phyloP scores from a whole-genome alignment of 2,329 filamentous ascomycete genomes.

The Aspergillus novofumigatus region DNA sequence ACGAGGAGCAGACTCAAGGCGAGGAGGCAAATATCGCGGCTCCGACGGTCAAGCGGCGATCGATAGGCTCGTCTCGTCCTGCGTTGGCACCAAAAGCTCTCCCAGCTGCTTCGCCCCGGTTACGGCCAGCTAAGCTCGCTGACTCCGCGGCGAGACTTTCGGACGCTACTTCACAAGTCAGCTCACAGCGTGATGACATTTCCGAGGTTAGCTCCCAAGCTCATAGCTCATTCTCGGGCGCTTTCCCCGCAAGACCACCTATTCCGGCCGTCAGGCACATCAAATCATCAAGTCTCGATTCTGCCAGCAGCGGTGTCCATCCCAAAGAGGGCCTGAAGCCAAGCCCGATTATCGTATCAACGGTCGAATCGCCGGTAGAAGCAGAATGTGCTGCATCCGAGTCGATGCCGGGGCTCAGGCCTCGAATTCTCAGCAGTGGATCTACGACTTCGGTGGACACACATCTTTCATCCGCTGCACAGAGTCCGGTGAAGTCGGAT shows the following conservation, averaged over 20 bases:
- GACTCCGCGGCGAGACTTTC: constrained; percentile 22
- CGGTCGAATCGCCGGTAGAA: constrained; percentile 19
- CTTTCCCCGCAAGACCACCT: constrained; percentile 9
- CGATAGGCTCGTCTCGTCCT: constrained; percentile 27
- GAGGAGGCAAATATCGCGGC: constrained; percentile 18
- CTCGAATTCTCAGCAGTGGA: constrained; percentile 32
- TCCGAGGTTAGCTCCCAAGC: constrained; percentile 16
- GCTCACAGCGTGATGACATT: constrained; percentile 20
- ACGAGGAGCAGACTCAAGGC: constrained; percentile 23
- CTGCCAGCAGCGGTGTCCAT: constrained; percentile 13
- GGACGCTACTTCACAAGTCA: constrained; percentile 17
- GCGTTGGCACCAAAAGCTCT: constrained; percentile 16
- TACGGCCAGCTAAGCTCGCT: constrained; percentile 28
- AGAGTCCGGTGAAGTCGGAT: constrained; percentile 49
- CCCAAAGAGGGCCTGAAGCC: constrained; percentile 23
- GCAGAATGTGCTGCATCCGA: constrained; percentile 19
- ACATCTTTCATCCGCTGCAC: constrained; percentile 43
- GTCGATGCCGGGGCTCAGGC: constrained; percentile 22
- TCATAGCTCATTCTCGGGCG: constrained; percentile 19
- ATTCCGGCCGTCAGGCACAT: constrained; percentile 21
- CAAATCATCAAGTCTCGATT: constrained; percentile 35
- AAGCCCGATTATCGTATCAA: constrained; percentile 29
- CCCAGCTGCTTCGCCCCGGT: constrained; percentile 24
- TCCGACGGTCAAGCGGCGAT: constrained; percentile 23
- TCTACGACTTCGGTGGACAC: constrained; percentile 35